Base-by-base conservation (phyloP, 495 filamentous ascomycete species). In the Aspergillus nidulans region DNA sequence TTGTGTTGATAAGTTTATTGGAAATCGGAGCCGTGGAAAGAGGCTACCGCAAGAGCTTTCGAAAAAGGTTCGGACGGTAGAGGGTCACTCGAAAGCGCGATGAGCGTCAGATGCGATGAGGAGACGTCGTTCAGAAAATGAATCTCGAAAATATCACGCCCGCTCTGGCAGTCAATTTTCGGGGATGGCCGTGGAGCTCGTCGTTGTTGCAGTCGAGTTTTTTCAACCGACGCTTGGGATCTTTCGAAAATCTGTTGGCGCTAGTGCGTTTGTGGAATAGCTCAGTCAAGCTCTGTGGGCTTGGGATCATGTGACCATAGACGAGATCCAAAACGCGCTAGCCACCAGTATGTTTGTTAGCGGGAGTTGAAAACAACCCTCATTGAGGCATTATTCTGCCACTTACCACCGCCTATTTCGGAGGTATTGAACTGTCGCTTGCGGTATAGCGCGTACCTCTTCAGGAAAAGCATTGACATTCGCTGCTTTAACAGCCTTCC, bases 241-340 rank as follows among this genome's bases (percentile, higher is more conserved):
- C 69, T 71, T 74, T 73, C 67, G 72, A 75, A 77, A 75, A 75
- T 72, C 69, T 69, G 66, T 64, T 28, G 7, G 45, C 72, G 67
- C 74, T 77, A 77, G 59, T 19, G 58, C 50, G 6, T 12, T 45
- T 45, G 10, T 0, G 43, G 67, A 45, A 41, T 48, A 51, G 25
- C 20, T 21, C 47, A 43, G 32, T 34, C 53, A 39, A 49, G 48
- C 50, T 53, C 54, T 56, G 52, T 52, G 52, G 25, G 53, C 18
- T 52, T 38, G 21, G 10, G 15, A 12, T 63, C 69, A 74, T 70
- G 69, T 74, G 69, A 49, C 15, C 0, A 24, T n/a, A 36, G 32
- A 65, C 57, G 61, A 65, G 63, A 34, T 73, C 72, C n/a, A n/a
- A n/a, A n/a, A n/a, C n/a, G n/a, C n/a, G n/a, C n/a, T n/a, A n/a